Evolutionary conservation across 371 early-diverging fungal species (phyloP), one percentile per base, ranked within the genome.

Genomic region (Mortierella sp.): DNA sequence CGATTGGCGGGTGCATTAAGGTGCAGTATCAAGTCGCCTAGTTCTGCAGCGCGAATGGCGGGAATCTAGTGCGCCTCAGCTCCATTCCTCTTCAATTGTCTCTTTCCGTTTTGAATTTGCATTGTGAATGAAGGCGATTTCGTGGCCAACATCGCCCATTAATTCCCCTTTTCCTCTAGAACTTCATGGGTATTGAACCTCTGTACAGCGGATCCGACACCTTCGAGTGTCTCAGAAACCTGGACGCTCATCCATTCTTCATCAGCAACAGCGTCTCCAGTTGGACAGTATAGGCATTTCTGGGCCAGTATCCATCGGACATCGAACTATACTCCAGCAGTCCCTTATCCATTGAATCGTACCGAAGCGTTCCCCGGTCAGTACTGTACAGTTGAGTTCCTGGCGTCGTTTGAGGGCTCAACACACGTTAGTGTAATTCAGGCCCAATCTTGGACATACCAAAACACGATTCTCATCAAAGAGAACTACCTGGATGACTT

Each of bases 11-110:
- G 50, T 50, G 14, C 50, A 50, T 50, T 14, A 50, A 58, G 58
- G 37, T 66, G 48, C 21, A 66, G 58, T 57, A 66, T 66, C 15
- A 66, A 66, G 66, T 66, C 59, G 59, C 58, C 30, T 47, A 58
- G 43, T 66, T 66, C 66, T 67, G 67, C 60, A 46, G 67, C 67
- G 60, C 67, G 18, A 43, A 25, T 53, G 60, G 67, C 67, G 67
- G 23, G 60, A 66, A 66, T 52, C 67, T 14, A 43, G 53, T 66
- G 60, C 60, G 60, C 55, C 67, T 66, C 67, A 45, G 60, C 46
- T 37, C 55, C 52, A 60, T 66, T 37, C 52, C 26, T 66, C 37
- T 44, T 60, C 67, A 60, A 60, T 45, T 52, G 45, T 18, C 23
- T 43, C 58, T 9, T 15, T 58, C 21, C 37, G 11, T 58, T 5